Percentiles rank a stretch among this genome's conserved stretches.
Evolutionary conservation across 1,139 yeast species (phyloP).

Genomic region (Citeromyces hawaiiensis): DNA sequence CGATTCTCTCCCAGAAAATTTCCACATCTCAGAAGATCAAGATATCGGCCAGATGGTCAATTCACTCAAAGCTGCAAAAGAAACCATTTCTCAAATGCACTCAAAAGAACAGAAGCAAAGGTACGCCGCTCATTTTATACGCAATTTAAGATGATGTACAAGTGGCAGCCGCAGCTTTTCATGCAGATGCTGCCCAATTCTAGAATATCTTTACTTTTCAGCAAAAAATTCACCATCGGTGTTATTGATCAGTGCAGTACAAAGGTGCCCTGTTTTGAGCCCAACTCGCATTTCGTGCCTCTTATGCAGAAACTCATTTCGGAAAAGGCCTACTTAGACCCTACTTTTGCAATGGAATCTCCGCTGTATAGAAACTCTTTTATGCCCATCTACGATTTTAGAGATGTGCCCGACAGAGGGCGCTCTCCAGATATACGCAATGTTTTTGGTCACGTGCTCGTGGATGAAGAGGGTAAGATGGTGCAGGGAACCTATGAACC

Average conservation of each 20-base stretch:
- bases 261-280: conserved; percentile 10
- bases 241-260: background rate
- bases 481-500: conserved; percentile 40
- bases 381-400: conserved; percentile 64
- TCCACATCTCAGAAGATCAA: background rate
- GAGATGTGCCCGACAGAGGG: conserved; percentile 55
- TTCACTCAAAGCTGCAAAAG: background rate
- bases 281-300: conserved; percentile 13
- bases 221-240: background rate
- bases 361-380: conserved; percentile 38
- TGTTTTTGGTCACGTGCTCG: conserved; percentile 57
- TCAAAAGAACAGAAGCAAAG: background rate
- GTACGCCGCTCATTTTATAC: background rate
- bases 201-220: background rate
- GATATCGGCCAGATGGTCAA: background rate
- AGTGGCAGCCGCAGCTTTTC: background rate
- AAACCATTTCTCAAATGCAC: background rate
- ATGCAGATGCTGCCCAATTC: background rate
- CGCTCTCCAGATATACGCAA: conserved; percentile 65
- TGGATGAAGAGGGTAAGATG: conserved; percentile 41
- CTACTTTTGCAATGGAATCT: conserved; percentile 49
- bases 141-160: background rate
- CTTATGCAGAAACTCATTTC: conserved; percentile 18
- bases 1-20: background rate
- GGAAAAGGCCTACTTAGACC: conserved; percentile 29